Conservation (phyloP, 1,284 basidiomycete species). For the Cutaneotrichosporon mucoides region DNA sequence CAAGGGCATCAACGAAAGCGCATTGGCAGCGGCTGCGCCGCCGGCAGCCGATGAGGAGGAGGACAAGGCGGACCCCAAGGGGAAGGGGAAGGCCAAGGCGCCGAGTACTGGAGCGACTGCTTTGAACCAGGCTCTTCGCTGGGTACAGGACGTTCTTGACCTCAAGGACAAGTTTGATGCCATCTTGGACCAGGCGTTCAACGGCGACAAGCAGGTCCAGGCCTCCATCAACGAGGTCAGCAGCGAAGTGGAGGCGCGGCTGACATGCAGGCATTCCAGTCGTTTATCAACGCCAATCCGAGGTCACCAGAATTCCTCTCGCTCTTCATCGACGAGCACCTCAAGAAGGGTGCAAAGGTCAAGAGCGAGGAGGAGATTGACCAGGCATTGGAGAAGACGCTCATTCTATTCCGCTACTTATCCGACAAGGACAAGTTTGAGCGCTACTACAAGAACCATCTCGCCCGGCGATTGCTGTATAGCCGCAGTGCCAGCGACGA, state of each 20-base stretch:
- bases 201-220: slow-evolving; percentile 72
- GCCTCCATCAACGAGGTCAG: slow-evolving; percentile 79
- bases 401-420: slow-evolving; percentile 90
- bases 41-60: slow-evolving; percentile 37
- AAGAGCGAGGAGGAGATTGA: slow-evolving; percentile 95
- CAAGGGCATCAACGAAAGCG: slow-evolving; percentile 68
- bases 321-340: slow-evolving; percentile 93
- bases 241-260: too few relatives aligned
- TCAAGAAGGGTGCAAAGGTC: slow-evolving; percentile 95
- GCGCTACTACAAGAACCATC: slow-evolving; percentile 93
- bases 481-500: slow-evolving; percentile 91
- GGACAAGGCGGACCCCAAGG: slow-evolving; percentile 51
- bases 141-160: slow-evolving; percentile 89
- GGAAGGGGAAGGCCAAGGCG: slow-evolving; percentile 59
- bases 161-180: slow-evolving; percentile 87
- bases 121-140: slow-evolving; percentile 65
- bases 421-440: slow-evolving; percentile 98
- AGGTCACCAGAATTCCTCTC: slow-evolving; percentile 93
- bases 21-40: slow-evolving; percentile 12
- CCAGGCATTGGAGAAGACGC: slow-evolving; percentile 83
- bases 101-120: slow-evolving; percentile 31
- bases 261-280: slow-evolving; percentile 71
- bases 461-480: slow-evolving; percentile 84
- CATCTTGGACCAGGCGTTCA: slow-evolving; percentile 69
- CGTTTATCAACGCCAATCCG: slow-evolving; percentile 84